Evolutionary conservation across 2,329 filamentous ascomycete genomes (phyloP), one percentile per base, ranked within the genome.

Genomic region (Penicillium freii): DNA sequence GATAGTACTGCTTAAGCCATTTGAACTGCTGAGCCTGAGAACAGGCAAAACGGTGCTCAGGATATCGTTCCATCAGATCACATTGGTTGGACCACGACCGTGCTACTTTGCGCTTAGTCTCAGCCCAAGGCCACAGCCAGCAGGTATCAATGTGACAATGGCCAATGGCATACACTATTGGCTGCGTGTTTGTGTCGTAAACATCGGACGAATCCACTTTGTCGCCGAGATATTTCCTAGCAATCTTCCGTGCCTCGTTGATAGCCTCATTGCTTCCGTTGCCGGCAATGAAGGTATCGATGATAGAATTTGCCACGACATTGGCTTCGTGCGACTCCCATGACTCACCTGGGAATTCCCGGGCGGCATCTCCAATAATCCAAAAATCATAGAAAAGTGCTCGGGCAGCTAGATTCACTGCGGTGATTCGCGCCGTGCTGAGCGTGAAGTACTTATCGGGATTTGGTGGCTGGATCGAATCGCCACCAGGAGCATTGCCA

Each of bases 71-170:
- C 83, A 99, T 91, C 67, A 99, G 79, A 69, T 96, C 89, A 75
- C 92, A 96, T 74, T 99, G 94, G 72, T 91, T 97, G 1, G 91
- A 93, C 94, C 94, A 99, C 10, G 92, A 97, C 45, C 94, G 86
- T 21, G 89, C 92, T 31, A 97, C 89, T 79, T 99, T 99, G 69
- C 94, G 89, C 78, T 95, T 97, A 0, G 94, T 97, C 79, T 99
- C 94, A 10, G 89, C 94, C 84, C 92, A 99, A 0, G 94, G 94
- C 94, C 94, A 99, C 36, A 99, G 82, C 94, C 94, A 99, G 76
- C 93, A 97, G 29, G 89, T 96, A 76, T 97, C 94, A 65, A 99
- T 99, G 75, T 99, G 94, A 67, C 94, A 99, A 73, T 99, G 91
- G 0, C 94, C 94, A 63, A 97, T 93, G 36, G 87, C 93, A 66